Percentiles rank a stretch among this genome's conserved stretches.
phyloP scores from a whole-genome alignment of 1,139 yeast species.

The Yamadazyma sp. region DNA sequence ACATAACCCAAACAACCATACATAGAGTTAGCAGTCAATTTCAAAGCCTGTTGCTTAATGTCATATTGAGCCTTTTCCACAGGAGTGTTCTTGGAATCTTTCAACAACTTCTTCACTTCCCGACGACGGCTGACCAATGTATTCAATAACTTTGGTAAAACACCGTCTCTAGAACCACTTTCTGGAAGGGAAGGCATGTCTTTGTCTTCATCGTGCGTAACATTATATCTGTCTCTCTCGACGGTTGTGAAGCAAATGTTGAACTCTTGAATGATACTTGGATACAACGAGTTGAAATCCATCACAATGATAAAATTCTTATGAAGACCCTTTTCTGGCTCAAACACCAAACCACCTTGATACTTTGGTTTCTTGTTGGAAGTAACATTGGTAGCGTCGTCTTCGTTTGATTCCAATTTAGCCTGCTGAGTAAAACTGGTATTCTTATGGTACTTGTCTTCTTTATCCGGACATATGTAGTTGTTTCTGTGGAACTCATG shows the following conservation, averaged over 20 bases:
- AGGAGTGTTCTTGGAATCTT: constrained; percentile 64
- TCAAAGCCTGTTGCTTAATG: constrained; percentile 93
- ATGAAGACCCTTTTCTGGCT: constrained; percentile 94
- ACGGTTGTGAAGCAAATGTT: constrained; percentile 98
- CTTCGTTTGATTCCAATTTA: constrained; percentile 40
- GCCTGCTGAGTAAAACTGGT: constrained; percentile 40
- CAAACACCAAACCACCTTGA: constrained; percentile 96
- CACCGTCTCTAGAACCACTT: constrained; percentile 63
- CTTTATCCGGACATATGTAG: constrained; percentile 88
- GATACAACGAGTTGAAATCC: constrained; percentile 98
- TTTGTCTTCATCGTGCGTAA: constrained; percentile 53
- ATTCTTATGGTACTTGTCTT: constrained; percentile 49
- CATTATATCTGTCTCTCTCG: constrained; percentile 57
- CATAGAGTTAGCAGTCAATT: constrained; percentile 97
- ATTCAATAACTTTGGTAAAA: constrained; percentile 79
- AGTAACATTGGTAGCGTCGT: constrained; percentile 46
- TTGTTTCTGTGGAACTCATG: constrained; percentile 87
- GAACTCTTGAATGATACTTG: constrained; percentile 94
- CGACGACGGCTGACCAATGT: constrained; percentile 89
- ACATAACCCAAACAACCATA: constrained; percentile 97
- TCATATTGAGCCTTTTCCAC: constrained; percentile 80
- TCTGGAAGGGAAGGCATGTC: constrained; percentile 75
- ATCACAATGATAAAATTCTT: constrained; percentile 86
- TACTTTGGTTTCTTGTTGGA: constrained; percentile 77
- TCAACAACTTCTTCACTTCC: constrained; percentile 85